Evolutionary conservation across 2,329 filamentous ascomycete genomes (phyloP).

Genomic region (Madurella mycetomatis): DNA sequence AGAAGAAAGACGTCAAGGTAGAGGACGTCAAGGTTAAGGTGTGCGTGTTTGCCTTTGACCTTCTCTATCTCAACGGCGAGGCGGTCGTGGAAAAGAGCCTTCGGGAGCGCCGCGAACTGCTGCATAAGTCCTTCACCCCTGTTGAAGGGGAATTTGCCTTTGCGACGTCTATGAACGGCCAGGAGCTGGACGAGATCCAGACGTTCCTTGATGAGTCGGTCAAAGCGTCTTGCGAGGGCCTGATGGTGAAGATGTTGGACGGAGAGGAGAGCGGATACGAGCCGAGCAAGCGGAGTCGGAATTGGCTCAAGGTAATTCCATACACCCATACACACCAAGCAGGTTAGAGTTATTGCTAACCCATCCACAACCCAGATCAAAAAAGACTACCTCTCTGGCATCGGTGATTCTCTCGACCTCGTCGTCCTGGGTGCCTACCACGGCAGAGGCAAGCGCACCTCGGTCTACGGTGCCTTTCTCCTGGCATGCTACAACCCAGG

Average conservation of each 20-base stretch:
- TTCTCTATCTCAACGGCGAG: conserved; percentile 89
- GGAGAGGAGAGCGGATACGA: conserved; percentile 91
- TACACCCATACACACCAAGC: background rate
- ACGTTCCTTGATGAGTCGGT: conserved; percentile 88
- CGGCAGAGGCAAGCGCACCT: conserved; percentile 92
- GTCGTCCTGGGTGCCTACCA: conserved; percentile 93
- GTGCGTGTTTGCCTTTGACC: conserved; percentile 93
- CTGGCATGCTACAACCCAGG: conserved; percentile 85
- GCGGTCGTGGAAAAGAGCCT: conserved; percentile 83
- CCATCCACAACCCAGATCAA: conserved; percentile 62
- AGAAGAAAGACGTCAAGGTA: conserved; percentile 92
- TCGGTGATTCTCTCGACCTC: conserved; percentile 93
- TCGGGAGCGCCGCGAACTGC: conserved; percentile 72
- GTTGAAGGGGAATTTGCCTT: conserved; percentile 89
- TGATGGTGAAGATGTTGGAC: conserved; percentile 99
- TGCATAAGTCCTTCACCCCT: conserved; percentile 67
- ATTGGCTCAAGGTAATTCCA: conserved; percentile 88
- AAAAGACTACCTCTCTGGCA: conserved; percentile 91
- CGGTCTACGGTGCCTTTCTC: conserved; percentile 91
- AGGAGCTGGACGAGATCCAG: conserved; percentile 91
- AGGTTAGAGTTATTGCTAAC: background rate
- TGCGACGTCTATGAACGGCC: conserved; percentile 80
- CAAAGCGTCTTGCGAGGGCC: conserved; percentile 90
- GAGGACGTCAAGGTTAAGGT: conserved; percentile 97
- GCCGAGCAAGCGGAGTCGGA: conserved; percentile 90